Evolutionary conservation across 106 monocot species (phyloP), one percentile per base, ranked within the genome.

Genomic region (Apostasia ramifera): DNA sequence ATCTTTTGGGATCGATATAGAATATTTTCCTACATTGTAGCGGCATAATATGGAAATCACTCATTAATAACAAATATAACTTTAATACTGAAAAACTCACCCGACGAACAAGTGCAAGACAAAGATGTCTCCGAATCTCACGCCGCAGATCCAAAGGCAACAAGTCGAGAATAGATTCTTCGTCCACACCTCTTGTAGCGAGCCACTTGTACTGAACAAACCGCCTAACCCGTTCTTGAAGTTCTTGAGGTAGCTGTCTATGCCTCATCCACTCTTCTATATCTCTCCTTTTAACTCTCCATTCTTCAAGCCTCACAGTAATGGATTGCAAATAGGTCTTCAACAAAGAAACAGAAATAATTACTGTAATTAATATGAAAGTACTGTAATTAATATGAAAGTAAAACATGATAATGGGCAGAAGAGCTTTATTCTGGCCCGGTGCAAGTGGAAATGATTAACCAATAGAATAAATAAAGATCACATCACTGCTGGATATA

Each of bases 221-320:
- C 2, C 81, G 59, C 40, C 70, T 76, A 51, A 98, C 90, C 8
- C 87, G 82, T 50, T 92, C 83, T 67, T 84, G 92, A 49, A 92
- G 59, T 48, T 90, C 81, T 46, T 45, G 75, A 14, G 97, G 89
- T 44, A 98, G 85, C 63, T 92, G 89, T 2, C 97, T 84, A 73
- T 92, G 97, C 47, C 77, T 81, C 92, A 98, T 98, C 97, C 97
- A 98, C 71, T 90, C 89, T 61, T 98, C 97, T 40, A 85, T 83
- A 66, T 98, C 97, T 44, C 90, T 79, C 15, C 84, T 76, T 73
- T 85, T 98, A 4, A 98, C 80, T 26, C 97, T 76, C 97, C 97
- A 98, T 53, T 98, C 89, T 76, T 98, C 97, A 59, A 87, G 66
- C 71, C 87, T 86, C 56, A 83, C 70, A 47, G 86, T 90, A 12